Percentiles rank a stretch among this genome's conserved stretches.
These are phyloP conservation scores for Paraphoma sp. DNA, from an alignment of 2,329 filamentous ascomycete species.

Conservation along the genomic window DNA sequence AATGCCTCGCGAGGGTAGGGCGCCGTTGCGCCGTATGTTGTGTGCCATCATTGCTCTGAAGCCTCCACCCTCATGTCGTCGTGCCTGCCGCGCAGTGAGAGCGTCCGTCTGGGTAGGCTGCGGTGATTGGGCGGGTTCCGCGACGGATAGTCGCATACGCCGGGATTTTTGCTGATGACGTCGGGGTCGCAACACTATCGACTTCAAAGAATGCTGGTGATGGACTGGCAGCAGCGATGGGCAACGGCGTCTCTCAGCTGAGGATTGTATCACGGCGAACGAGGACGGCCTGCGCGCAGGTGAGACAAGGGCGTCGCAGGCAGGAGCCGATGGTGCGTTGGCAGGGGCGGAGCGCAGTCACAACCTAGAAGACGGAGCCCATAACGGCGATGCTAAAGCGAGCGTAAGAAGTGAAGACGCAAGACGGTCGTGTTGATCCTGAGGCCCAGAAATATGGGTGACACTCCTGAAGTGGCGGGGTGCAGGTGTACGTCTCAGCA, in stretches of 20 bases:
- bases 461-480: constrained; percentile 12
- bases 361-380: neutral
- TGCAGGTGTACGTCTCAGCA: constrained; percentile 4
- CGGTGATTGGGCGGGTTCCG: constrained; percentile 6
- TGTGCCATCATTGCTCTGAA: constrained; percentile 31
- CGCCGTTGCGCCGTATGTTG: constrained; percentile 29
- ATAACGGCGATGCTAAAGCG: constrained; percentile 8
- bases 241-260: constrained; percentile 3
- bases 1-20: constrained; percentile 12
- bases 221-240: neutral
- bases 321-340: constrained; percentile 11
- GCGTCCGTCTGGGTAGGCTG: neutral
- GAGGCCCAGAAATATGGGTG: constrained; percentile 2
- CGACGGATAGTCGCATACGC: constrained; percentile 7
- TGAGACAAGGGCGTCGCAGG: constrained; percentile 11
- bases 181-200: neutral
- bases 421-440: neutral
- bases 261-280: neutral
- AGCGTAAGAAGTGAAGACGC: constrained; percentile 10
- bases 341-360: constrained; percentile 5
- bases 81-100: neutral
- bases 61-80: constrained; percentile 38
- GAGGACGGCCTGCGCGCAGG: constrained; percentile 10
- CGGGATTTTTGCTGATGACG: constrained; percentile 2
- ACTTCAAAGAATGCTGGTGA: neutral